phyloP scores from a whole-genome alignment of 306 rosid species.

The Sindora glabra region DNA sequence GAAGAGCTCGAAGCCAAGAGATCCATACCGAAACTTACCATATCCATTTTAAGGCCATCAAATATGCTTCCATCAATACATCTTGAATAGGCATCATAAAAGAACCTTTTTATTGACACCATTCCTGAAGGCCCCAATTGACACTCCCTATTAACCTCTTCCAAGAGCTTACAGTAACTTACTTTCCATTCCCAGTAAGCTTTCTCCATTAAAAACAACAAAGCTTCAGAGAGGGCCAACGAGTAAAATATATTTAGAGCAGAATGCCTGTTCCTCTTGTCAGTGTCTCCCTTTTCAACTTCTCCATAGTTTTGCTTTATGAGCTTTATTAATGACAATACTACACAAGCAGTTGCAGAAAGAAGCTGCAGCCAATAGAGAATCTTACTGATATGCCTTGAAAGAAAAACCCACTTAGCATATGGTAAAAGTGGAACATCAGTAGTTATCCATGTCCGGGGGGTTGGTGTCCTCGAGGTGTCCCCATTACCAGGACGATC shows the following conservation, averaged over 20 bases:
- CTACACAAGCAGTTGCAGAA: constrained; percentile 78
- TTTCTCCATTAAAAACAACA: constrained; percentile 71
- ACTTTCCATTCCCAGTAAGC: constrained; percentile 84
- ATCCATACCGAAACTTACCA: constrained; percentile 78
- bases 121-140: constrained; percentile 62
- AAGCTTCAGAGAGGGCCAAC: constrained; percentile 82
- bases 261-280: constrained; percentile 62
- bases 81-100: constrained; percentile 87
- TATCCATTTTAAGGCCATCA: constrained; percentile 94
- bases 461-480: constrained; percentile 38
- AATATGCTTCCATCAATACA: constrained; percentile 81
- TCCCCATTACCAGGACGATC: constrained; percentile 9
- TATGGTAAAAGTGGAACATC: constrained; percentile 83
- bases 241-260: constrained; percentile 71
- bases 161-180: constrained; percentile 50
- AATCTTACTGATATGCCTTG: constrained; percentile 69
- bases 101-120: constrained; percentile 67
- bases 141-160: constrained; percentile 63
- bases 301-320: constrained; percentile 62
- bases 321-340: constrained; percentile 63
- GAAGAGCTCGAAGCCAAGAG: constrained; percentile 69
- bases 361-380: constrained; percentile 90
- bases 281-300: constrained; percentile 66
- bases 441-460: constrained; percentile 64
- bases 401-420: constrained; percentile 56